Conservation (phyloP, 345 rosid species). For the Dimocarpus longan region DNA sequence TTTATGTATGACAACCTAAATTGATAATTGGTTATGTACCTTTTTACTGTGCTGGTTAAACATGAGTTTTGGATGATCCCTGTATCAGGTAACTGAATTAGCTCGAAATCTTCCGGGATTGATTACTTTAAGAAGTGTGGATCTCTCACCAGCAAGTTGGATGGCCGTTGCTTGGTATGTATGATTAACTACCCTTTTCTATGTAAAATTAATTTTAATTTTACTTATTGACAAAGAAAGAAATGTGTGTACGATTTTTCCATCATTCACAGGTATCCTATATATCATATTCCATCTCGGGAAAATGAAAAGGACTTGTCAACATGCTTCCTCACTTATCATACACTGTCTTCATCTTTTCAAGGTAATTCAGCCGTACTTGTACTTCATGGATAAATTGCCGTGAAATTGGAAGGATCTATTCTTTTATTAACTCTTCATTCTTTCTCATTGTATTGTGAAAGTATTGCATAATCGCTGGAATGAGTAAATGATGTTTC, state of each 20-base stretch:
- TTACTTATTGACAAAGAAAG: background rate
- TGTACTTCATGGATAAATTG: background rate
- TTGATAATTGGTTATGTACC: too few species aligned
- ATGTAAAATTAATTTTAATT: background rate
- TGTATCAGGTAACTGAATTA: slow-evolving; percentile 52
- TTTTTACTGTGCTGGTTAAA: background rate
- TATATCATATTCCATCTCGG: slow-evolving; percentile 64
- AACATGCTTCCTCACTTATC: slow-evolving; percentile 76
- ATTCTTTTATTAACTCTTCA: background rate
- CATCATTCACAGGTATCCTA: slow-evolving; percentile 60
- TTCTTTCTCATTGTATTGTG: background rate
- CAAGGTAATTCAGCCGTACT: slow-evolving; percentile 44
- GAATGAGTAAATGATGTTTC: background rate
- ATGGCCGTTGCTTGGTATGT: slow-evolving; percentile 90
- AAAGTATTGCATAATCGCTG: background rate
- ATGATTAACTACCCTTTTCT: background rate
- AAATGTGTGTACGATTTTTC: background rate
- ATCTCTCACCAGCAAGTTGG: slow-evolving; percentile 92
- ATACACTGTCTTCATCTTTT: slow-evolving; percentile 73
- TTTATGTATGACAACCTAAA: too few species aligned
- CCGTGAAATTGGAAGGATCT: background rate
- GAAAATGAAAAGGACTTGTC: slow-evolving; percentile 62
- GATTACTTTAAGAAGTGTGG: slow-evolving; percentile 59
- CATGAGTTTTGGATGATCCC: background rate
- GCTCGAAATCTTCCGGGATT: slow-evolving; percentile 48